Percentiles rank a stretch among this genome's conserved stretches.
Evolutionary conservation across 2,329 filamentous ascomycete genomes (phyloP).

Genomic region (Mycosphaerella sp.): DNA sequence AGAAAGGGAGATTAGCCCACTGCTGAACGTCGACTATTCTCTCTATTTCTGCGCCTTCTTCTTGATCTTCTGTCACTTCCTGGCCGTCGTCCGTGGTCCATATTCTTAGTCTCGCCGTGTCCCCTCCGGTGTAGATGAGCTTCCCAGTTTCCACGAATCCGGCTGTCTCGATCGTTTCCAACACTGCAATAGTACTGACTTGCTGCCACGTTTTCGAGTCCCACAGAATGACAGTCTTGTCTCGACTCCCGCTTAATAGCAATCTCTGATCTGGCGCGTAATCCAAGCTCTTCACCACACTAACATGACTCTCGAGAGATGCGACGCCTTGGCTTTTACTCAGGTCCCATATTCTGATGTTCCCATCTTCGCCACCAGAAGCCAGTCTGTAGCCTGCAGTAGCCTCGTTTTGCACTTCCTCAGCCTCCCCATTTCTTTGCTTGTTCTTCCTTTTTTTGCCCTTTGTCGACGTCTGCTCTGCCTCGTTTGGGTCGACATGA

Average conservation of each 20-base stretch:
- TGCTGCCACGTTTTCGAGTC: conserved; percentile 78
- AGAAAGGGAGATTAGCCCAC: conserved; percentile 57
- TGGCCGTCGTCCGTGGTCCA: conserved; percentile 73
- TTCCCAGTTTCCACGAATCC: conserved; percentile 68
- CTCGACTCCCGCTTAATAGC: conserved; percentile 77
- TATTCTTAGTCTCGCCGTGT: conserved; percentile 72
- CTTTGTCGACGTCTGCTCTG: conserved; percentile 21
- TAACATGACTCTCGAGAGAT: conserved; percentile 84
- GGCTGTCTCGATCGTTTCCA: conserved; percentile 77
- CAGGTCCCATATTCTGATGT: conserved; percentile 85
- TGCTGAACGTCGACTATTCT: conserved; percentile 67
- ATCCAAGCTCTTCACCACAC: conserved; percentile 81
- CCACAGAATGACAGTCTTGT: conserved; percentile 94
- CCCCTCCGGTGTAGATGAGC: conserved; percentile 76
- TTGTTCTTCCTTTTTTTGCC: conserved; percentile 43
- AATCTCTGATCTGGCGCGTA: conserved; percentile 69
- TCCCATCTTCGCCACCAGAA: conserved; percentile 90
- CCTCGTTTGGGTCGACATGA: conserved; percentile 42
- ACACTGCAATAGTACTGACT: conserved; percentile 69
- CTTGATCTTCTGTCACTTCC: conserved; percentile 73
- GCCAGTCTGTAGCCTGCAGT: conserved; percentile 68
- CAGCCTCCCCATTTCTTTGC: conserved; percentile 42
- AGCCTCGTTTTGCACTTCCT: conserved; percentile 44
- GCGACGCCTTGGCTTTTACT: conserved; percentile 73
- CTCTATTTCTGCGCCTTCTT: conserved; percentile 52